phyloP scores from a whole-genome alignment of 2,329 filamentous ascomycete genomes.

The Apiospora aurea region DNA sequence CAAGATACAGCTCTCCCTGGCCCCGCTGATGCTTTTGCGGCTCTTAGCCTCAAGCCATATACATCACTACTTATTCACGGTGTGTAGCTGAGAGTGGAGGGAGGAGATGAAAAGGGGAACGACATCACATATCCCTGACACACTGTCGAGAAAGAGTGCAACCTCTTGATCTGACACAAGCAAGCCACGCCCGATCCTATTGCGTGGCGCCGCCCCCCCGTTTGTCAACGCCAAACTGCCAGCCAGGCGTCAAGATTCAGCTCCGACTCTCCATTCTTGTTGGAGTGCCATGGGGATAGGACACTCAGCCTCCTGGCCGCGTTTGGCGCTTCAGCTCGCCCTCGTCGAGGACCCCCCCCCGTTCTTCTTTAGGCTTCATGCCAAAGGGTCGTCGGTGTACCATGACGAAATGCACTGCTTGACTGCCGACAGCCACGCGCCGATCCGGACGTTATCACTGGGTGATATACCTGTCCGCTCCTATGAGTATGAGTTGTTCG shows the following conservation, averaged over 20 bases:
- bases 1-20: not conserved
- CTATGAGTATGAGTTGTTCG: conserved; percentile 10
- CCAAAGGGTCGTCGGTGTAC: not conserved
- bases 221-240: not conserved
- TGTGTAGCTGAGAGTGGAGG: not conserved
- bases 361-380: not conserved
- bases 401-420: conserved; percentile 13
- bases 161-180: conserved; percentile 3
- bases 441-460: conserved; percentile 5
- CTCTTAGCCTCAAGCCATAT: not conserved
- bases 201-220: not conserved
- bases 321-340: not conserved
- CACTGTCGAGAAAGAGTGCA: not conserved
- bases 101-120: not conserved
- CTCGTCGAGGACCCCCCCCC: not conserved
- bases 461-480: not conserved
- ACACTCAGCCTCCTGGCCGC: not conserved
- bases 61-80: not conserved
- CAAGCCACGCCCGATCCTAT: conserved; percentile 2
- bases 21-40: not conserved
- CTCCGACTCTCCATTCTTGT: not conserved
- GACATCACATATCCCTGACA: not conserved
- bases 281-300: not conserved
- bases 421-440: conserved; percentile 11
- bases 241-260: not conserved